Evolutionary conservation across 495 filamentous ascomycete genomes (phyloP).

Genomic region (Penicillium odoratum): DNA sequence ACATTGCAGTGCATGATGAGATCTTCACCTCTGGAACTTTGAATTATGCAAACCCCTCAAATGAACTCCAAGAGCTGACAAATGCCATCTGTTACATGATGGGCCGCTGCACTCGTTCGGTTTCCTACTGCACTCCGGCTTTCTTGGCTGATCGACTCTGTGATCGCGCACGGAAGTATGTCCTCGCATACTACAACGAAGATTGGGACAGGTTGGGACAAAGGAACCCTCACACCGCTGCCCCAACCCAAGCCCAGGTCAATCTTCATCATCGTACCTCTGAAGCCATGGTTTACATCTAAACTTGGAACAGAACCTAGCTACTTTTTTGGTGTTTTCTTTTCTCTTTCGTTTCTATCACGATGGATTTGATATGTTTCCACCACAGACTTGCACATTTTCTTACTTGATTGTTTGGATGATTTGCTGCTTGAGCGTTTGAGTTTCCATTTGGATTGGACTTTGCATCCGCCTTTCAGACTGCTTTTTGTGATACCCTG

Average conservation of each 20-base stretch:
- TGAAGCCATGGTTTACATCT: conserved; percentile 11
- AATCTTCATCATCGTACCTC: neutral
- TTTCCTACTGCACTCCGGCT: conserved; percentile 72
- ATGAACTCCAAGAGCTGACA: conserved; percentile 60
- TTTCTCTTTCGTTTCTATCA: neutral
- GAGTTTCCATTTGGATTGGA: too few relatives aligned
- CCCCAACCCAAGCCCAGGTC: neutral
- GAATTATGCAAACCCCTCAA: conserved; percentile 34
- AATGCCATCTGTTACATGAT: conserved; percentile 74
- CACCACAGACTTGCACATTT: too few relatives aligned
- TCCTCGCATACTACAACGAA: conserved; percentile 28
- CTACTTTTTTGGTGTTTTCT: neutral
- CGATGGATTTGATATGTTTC: too few relatives aligned
- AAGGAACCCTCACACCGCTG: neutral
- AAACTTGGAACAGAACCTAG: neutral
- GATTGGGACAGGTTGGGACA: neutral
- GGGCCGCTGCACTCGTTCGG: conserved; percentile 73
- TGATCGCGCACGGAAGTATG: conserved; percentile 64
- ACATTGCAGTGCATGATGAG: conserved; percentile 70
- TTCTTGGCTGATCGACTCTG: conserved; percentile 75
- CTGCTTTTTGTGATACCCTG: too few relatives aligned
- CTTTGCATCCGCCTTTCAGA: too few relatives aligned
- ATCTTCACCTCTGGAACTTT: conserved; percentile 45
- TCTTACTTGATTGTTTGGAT: too few relatives aligned
- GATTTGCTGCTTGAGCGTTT: too few relatives aligned